Percentiles rank a stretch among this genome's conserved stretches.
Evolutionary conservation across 495 filamentous ascomycete genomes (phyloP).

Genomic region (Penicillium antarcticum): DNA sequence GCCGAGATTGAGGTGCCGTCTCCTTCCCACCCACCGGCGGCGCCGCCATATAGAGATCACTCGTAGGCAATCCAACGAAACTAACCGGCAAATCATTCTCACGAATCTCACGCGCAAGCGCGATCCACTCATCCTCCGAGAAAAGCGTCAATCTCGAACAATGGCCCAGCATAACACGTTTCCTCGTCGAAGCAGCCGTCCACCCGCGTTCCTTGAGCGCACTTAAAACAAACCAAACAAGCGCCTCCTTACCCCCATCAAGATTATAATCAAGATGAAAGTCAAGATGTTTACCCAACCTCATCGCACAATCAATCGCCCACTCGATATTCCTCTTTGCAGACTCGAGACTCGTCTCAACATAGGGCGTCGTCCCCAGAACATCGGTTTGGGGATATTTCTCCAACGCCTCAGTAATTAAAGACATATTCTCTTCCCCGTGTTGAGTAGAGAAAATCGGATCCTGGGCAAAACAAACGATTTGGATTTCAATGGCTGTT

Average conservation of each 20-base stretch:
- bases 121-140: slow-evolving; percentile 43
- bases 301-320: slow-evolving; percentile 51
- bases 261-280: slow-evolving; percentile 75
- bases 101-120: slow-evolving; percentile 41
- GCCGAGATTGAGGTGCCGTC: slow-evolving; percentile 18
- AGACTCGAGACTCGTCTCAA: slow-evolving; percentile 51
- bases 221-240: slow-evolving; percentile 53
- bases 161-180: slow-evolving; percentile 63
- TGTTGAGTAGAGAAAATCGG: slow-evolving; percentile 58
- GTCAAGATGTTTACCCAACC: slow-evolving; percentile 57
- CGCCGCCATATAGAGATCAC: slow-evolving; percentile 73
- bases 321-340: slow-evolving; percentile 61
- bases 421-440: slow-evolving; percentile 39
- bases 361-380: slow-evolving; percentile 69
- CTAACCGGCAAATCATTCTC: slow-evolving; percentile 52
- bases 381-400: slow-evolving; percentile 47
- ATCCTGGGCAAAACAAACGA: slow-evolving; percentile 74
- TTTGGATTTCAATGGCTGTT: slow-evolving; percentile 57
- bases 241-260: slow-evolving; percentile 39
- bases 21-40: slow-evolving; percentile 26
- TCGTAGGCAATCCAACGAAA: slow-evolving; percentile 70
- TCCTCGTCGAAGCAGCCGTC: slow-evolving; percentile 29
- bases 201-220: slow-evolving; percentile 47
- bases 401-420: slow-evolving; percentile 48
- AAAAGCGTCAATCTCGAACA: slow-evolving; percentile 67